Evolutionary conservation across 2,329 filamentous ascomycete species (phyloP).

Genomic region (Fusarium proliferatum): DNA sequence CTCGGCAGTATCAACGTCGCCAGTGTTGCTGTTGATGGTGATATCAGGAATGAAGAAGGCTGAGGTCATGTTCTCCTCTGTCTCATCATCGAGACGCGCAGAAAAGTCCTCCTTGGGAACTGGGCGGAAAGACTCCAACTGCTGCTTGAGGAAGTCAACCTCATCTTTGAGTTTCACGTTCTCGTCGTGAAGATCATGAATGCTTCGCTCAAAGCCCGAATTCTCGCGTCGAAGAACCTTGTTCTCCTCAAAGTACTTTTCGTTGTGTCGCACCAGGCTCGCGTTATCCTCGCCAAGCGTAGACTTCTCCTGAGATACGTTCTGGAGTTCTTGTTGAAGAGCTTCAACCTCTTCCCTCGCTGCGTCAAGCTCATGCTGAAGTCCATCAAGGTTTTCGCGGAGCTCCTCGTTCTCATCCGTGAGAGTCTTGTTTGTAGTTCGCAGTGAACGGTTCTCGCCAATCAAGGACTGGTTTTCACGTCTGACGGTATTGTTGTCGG

Average conservation of each 20-base stretch:
- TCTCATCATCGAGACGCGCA: constrained; percentile 50
- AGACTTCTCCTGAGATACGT: constrained; percentile 56
- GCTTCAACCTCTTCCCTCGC: constrained; percentile 55
- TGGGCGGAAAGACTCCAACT: constrained; percentile 57
- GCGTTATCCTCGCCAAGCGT: constrained; percentile 62
- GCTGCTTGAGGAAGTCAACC: constrained; percentile 58
- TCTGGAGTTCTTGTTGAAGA: constrained; percentile 53
- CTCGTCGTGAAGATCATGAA: constrained; percentile 59
- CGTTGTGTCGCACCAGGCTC: constrained; percentile 65
- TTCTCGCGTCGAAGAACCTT: constrained; percentile 62
- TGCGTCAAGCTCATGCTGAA: constrained; percentile 56
- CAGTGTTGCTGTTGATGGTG: constrained; percentile 59
- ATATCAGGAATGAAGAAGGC: constrained; percentile 70
- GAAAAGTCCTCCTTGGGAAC: constrained; percentile 52
- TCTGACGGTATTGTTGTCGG: constrained; percentile 55
- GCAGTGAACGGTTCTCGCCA: constrained; percentile 59
- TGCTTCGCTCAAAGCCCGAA: constrained; percentile 58
- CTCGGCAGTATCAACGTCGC: constrained; percentile 36
- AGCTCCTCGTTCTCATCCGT: constrained; percentile 58
- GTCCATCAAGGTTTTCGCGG: constrained; percentile 54
- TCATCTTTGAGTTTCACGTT: constrained; percentile 61
- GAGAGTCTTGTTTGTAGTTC: constrained; percentile 54
- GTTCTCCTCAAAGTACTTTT: constrained; percentile 66
- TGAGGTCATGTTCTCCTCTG: constrained; percentile 67
- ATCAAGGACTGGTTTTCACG: constrained; percentile 57